A percentile compares a stretch with the other conserved stretches of the same genome.
phyloP scores from a whole-genome alignment of 176 grass and related monocot species.

The Eleusine indica region DNA sequence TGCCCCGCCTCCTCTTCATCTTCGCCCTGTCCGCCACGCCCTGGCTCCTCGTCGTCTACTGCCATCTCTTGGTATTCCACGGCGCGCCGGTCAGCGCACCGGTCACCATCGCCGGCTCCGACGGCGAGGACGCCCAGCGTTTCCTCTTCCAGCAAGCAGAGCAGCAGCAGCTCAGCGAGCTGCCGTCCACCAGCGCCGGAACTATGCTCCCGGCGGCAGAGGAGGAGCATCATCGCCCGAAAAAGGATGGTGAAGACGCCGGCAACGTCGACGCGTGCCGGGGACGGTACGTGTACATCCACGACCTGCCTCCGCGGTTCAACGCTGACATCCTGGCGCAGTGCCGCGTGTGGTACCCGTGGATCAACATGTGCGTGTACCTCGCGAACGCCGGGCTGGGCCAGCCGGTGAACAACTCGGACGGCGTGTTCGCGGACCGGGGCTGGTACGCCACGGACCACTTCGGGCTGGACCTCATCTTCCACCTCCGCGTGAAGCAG shows the following conservation, averaged over 20 bases:
- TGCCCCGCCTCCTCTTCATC: conserved; percentile 57
- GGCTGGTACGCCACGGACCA: conserved; percentile 85
- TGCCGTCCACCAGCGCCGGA: neutral
- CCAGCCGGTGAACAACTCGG: conserved; percentile 46
- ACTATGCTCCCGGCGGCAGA: neutral
- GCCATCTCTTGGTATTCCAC: conserved; percentile 47
- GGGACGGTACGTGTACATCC: conserved; percentile 69
- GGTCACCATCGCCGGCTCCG: neutral
- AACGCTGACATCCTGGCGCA: conserved; percentile 62
- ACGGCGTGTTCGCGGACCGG: conserved; percentile 60
- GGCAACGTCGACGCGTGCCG: conserved; percentile 16
- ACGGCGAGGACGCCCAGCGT: neutral
- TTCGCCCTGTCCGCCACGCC: conserved; percentile 44
- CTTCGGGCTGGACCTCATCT: conserved; percentile 77
- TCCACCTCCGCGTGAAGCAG: conserved; percentile 62
- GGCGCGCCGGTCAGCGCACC: conserved; percentile 23
- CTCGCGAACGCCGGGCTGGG: conserved; percentile 69
- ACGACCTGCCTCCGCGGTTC: conserved; percentile 63
- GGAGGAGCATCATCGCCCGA: neutral
- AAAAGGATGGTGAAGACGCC: neutral
- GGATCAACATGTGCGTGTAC: conserved; percentile 79
- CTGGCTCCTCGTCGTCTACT: conserved; percentile 67
- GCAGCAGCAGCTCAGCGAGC: conserved; percentile 8
- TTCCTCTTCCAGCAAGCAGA: conserved; percentile 10
- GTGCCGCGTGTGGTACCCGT: conserved; percentile 55